Evolutionary conservation across 768 basidiomycete genomes (phyloP).

Genomic region (Macrolepiota fuliginosa): DNA sequence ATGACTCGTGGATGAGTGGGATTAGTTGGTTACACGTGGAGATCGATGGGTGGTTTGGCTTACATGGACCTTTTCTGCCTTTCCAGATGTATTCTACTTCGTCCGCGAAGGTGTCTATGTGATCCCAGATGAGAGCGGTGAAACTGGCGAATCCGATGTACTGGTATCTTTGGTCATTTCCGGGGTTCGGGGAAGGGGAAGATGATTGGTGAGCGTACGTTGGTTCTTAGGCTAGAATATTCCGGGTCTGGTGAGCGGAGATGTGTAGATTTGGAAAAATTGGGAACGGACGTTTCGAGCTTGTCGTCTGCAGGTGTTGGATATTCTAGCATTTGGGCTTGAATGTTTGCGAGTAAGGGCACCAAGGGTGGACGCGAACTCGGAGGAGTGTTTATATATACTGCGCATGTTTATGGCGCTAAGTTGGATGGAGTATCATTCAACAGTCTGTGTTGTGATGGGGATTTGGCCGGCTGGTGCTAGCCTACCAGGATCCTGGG

Average conservation of each 20-base stretch:
- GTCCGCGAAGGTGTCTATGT: conserved; percentile 48
- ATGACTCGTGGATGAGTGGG: conserved; percentile 29
- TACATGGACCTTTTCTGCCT: conserved; percentile 42
- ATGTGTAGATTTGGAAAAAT: neutral
- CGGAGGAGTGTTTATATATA: neutral
- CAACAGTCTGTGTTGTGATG: neutral
- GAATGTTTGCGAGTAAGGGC: neutral
- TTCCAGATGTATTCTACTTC: conserved; percentile 58
- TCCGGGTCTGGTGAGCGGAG: neutral
- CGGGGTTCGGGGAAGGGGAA: neutral
- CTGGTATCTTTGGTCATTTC: conserved; percentile 24
- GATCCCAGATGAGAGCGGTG: conserved; percentile 53
- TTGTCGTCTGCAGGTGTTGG: neutral
- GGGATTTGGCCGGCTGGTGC: neutral
- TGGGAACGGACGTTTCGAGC: neutral
- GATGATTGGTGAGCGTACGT: neutral
- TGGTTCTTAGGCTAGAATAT: neutral
- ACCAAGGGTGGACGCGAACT: no score
- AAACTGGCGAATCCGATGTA: conserved; percentile 52
- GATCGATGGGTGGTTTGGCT: conserved; percentile 18
- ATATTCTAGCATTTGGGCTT: neutral
- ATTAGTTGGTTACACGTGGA: neutral
- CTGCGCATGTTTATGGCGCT: neutral
- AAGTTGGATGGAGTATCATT: neutral
- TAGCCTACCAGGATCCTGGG: neutral